These are phyloP conservation scores for Cyclaneusma minus DNA, from an alignment of 2,329 filamentous ascomycete species.

Conservation along the genomic window DNA sequence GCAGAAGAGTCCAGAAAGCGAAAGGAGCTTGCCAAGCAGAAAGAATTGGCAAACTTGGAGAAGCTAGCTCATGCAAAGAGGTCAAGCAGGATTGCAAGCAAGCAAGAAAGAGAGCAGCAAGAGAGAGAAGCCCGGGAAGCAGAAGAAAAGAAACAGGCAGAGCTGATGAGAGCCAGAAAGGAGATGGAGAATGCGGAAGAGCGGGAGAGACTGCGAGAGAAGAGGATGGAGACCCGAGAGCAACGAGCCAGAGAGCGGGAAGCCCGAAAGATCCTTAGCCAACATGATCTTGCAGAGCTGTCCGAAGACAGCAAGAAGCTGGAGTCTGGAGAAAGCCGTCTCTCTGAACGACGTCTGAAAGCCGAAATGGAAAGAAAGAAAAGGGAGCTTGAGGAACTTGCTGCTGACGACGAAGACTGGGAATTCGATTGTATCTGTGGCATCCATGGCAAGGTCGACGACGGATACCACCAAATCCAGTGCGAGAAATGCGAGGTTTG, in stretches of 20 bases:
- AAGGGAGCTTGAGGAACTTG: slow-evolving; percentile 58
- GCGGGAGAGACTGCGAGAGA: slow-evolving; percentile 59
- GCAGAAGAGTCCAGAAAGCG: slow-evolving; percentile 60
- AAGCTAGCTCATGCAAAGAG: slow-evolving; percentile 89
- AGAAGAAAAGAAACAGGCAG: slow-evolving; percentile 46
- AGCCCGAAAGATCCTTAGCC: slow-evolving; percentile 63
- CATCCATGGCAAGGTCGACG: slow-evolving; percentile 80
- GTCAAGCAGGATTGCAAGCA: slow-evolving; percentile 76
- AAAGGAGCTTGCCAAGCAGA: slow-evolving; percentile 52
- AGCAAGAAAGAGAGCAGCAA: slow-evolving; percentile 61
- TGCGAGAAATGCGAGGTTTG: slow-evolving; percentile 91
- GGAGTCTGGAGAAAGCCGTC: slow-evolving; percentile 37
- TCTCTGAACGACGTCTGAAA: slow-evolving; percentile 69
- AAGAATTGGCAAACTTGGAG: slow-evolving; percentile 65
- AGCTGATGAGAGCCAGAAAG: slow-evolving; percentile 50
- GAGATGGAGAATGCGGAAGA: slow-evolving; percentile 44
- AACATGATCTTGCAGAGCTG: slow-evolving; percentile 67
- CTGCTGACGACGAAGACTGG: slow-evolving; percentile 65
- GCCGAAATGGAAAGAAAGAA: slow-evolving; percentile 68
- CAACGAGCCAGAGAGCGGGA: slow-evolving; percentile 77
- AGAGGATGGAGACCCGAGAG: slow-evolving; percentile 69
- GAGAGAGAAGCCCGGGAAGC: slow-evolving; percentile 59
- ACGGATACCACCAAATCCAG: slow-evolving; percentile 83
- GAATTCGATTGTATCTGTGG: slow-evolving; percentile 91
- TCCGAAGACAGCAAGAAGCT: slow-evolving; percentile 58